Base-by-base conservation (phyloP, 1,139 yeast genomes). In the Pichia norvegensis region DNA sequence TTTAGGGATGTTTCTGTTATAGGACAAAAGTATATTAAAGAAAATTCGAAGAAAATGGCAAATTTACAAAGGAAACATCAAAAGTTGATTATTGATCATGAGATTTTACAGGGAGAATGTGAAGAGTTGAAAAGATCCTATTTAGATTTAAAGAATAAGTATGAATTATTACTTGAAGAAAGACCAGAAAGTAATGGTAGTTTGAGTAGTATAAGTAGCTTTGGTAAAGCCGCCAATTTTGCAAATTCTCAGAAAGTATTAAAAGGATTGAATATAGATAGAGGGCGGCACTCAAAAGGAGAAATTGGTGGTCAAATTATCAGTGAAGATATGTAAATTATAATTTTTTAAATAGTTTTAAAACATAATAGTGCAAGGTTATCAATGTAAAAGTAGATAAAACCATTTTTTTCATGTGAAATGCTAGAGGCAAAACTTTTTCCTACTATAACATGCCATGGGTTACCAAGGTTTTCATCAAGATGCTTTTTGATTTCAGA, bases 371-470 rank as follows among this genome's bases (percentile, higher is more conserved):
- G 75, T 16, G 97, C 97, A 54, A 80, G 68, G 40, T 81, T 81
- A 22, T 85, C 96, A 50, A 87, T 72, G 65, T 87, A 88, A 59
- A 86, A 85, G 66, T 92, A 90, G 31, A 85, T 72, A 62, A 92
- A 92, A 60, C 76, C 79, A 23, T 95, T 95, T 52, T 84, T 76
- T 58, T 77, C 66, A 61, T 94, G 98, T 19, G 97, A 86, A 23
- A 94, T 96, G 61, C 84, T 88, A 45, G 94, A 81, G 4, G 97
- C 97, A 66, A 92, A 92, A 59, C 85, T 85, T 64, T 81, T 80
- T 29, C 98, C 99, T 44, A 88, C 97, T 49, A 92, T 79, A 29
- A 88, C 94, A 63, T 92, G 97, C 98, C 98, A 92, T 22, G 95
- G 80, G 40, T 84, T 78, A 1, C 96, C 96, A 56, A 74, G 83